Evolutionary conservation across 768 basidiomycete genomes (phyloP).

Genomic region (Panus rudis): DNA sequence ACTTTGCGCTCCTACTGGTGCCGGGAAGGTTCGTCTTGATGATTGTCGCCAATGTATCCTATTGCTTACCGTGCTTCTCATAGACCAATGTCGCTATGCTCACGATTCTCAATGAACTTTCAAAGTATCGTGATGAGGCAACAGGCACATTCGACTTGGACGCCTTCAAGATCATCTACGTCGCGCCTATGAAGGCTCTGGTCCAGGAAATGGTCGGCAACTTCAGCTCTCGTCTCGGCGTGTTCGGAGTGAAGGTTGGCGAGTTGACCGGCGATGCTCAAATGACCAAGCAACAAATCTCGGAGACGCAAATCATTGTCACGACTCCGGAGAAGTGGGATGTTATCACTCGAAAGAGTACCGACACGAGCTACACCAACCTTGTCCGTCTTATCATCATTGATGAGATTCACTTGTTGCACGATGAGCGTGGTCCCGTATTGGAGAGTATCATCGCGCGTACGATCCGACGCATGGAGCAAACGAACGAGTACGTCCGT

Average conservation of each 20-base stretch:
- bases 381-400: constrained; percentile 95
- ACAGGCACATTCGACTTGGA: constrained; percentile 80
- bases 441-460: constrained; percentile 86
- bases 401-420: constrained; percentile 95
- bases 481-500: constrained; percentile 87
- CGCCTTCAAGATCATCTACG: constrained; percentile 93
- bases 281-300: constrained; percentile 96
- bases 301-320: constrained; percentile 96
- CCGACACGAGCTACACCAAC: constrained; percentile 95
- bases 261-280: constrained; percentile 97
- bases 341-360: constrained; percentile 96
- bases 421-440: constrained; percentile 97
- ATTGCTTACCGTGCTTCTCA: constrained; percentile 10
- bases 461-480: constrained; percentile 90
- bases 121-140: constrained; percentile 77
- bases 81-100: constrained; percentile 98
- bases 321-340: constrained; percentile 99
- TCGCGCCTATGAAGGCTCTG: constrained; percentile 98
- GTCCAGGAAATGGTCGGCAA: constrained; percentile 99
- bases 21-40: constrained; percentile 73
- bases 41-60: background rate
- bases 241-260: constrained; percentile 77
- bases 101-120: constrained; percentile 84
- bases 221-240: constrained; percentile 68
- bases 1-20: constrained; percentile 96